Conservation (phyloP, 331 rosid species). For the Dryas integrifolia region DNA sequence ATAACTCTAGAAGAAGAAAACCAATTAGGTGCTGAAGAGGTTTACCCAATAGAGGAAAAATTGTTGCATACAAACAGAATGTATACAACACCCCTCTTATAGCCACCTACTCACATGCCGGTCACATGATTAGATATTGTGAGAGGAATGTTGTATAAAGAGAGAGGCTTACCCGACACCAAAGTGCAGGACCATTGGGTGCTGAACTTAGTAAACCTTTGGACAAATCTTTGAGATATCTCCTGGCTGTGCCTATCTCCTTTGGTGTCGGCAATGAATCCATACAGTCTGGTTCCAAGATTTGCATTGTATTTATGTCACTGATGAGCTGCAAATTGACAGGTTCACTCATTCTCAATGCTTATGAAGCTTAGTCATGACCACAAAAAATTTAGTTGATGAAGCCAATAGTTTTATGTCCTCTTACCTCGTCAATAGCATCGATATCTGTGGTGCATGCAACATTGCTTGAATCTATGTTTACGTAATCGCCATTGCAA, state of each 20-base stretch:
- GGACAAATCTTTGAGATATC: conserved; percentile 14
- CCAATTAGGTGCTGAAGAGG: not conserved
- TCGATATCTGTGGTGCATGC: conserved; percentile 15
- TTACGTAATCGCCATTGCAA: conserved; percentile 21
- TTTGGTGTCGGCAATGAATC: conserved; percentile 1
- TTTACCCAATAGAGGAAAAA: not conserved
- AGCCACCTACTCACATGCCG: not conserved
- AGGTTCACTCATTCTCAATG: not conserved
- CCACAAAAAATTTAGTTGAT: not conserved
- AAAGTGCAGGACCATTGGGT: conserved; percentile 8
- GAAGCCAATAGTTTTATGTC: not conserved
- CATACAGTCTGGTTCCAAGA: conserved; percentile 24
- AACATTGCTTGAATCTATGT: conserved; percentile 22
- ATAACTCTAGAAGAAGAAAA: conserved; percentile 12
- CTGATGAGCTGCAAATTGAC: conserved; percentile 22
- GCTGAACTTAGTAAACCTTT: not conserved
- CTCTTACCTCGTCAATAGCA: conserved; percentile 11
- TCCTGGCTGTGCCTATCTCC: not conserved
- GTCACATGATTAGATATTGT: not conserved
- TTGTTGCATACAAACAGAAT: not conserved
- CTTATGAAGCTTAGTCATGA: too few relatives aligned
- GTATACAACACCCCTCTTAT: not conserved
- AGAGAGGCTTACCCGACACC: conserved; percentile 27
- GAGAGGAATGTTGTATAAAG: not conserved
- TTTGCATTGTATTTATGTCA: conserved; percentile 15